Conservation (phyloP, 2,329 filamentous ascomycete genomes). For the Hypomyces perniciosus region DNA sequence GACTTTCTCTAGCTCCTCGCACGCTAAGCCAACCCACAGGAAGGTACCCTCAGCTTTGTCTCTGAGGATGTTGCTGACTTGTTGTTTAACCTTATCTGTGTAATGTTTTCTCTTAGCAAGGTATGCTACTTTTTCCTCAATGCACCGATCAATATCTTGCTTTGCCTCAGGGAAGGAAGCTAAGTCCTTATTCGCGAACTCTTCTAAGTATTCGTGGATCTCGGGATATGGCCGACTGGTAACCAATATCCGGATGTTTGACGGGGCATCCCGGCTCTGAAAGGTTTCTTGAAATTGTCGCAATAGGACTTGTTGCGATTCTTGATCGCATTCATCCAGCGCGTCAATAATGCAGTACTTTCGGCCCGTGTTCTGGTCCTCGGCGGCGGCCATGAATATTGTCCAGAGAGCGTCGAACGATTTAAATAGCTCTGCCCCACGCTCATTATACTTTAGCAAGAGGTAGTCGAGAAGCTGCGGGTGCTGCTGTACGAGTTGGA, state of each 20-base stretch:
- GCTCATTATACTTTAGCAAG: slow-evolving; percentile 17
- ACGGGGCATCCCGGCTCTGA: background rate
- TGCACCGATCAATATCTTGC: slow-evolving; percentile 16
- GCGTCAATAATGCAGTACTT: slow-evolving; percentile 20
- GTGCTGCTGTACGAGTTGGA: slow-evolving; percentile 17
- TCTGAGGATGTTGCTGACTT: slow-evolving; percentile 16
- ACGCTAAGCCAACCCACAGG: slow-evolving; percentile 20
- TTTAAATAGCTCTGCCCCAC: slow-evolving; percentile 12
- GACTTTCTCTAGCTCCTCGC: slow-evolving; percentile 15
- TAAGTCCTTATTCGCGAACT: slow-evolving; percentile 18
- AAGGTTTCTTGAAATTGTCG: slow-evolving; percentile 14
- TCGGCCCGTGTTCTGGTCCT: slow-evolving; percentile 14
- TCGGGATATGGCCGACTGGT: slow-evolving; percentile 17
- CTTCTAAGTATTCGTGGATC: background rate
- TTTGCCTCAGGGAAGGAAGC: slow-evolving; percentile 17
- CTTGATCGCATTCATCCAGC: slow-evolving; percentile 18
- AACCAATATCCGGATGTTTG: slow-evolving; percentile 13
- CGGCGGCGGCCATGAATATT: slow-evolving; percentile 13
- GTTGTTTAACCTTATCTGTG: slow-evolving; percentile 11
- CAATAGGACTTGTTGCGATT: slow-evolving; percentile 14
- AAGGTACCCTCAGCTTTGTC: slow-evolving; percentile 20
- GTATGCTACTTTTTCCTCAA: slow-evolving; percentile 15
- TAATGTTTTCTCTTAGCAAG: slow-evolving; percentile 15
- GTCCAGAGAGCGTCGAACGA: slow-evolving; percentile 19
- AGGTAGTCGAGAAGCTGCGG: slow-evolving; percentile 15